These are phyloP conservation scores for Tricholoma sp. DNA, from an alignment of 768 basidiomycete genomes.

Conservation along the genomic window DNA sequence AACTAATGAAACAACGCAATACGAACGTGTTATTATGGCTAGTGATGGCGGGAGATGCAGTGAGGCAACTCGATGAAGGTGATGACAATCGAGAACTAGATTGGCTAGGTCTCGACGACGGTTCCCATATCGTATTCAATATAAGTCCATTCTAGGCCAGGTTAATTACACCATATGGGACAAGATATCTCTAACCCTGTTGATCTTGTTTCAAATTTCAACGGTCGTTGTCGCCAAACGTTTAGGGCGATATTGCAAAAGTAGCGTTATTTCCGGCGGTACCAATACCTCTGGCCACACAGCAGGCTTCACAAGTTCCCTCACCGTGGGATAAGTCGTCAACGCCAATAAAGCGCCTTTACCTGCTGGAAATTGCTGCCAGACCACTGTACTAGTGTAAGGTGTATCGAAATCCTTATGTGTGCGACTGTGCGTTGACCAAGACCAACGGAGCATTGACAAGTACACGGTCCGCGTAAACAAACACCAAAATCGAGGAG, in stretches of 20 bases:
- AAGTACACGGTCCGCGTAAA: slow-evolving; percentile 52
- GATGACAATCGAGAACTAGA: slow-evolving; percentile 51
- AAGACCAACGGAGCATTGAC: slow-evolving; percentile 34
- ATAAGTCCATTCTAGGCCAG: slow-evolving; percentile 9
- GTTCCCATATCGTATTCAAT: slow-evolving; percentile 34
- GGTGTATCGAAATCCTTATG: slow-evolving; percentile 20
- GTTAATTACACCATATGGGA: background rate
- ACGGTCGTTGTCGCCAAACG: background rate
- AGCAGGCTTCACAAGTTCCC: background rate
- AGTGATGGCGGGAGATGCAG: slow-evolving; percentile 41
- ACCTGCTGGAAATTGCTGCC: background rate
- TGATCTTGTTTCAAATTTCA: background rate
- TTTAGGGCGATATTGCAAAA: background rate
- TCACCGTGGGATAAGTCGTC: background rate
- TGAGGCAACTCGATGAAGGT: slow-evolving; percentile 41
- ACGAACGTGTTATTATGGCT: slow-evolving; percentile 48
- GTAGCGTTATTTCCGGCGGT: background rate
- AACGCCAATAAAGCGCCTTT: background rate
- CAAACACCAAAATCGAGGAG: slow-evolving; percentile 42
- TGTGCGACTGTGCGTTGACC: slow-evolving; percentile 34
- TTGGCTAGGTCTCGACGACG: slow-evolving; percentile 71
- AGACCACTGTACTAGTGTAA: background rate
- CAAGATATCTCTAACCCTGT: background rate
- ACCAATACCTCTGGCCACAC: background rate
- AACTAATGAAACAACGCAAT: slow-evolving; percentile 33